These are phyloP conservation scores for Trypanosoma mega DNA, from an alignment of 208 protist species.

Conservation along the genomic window DNA sequence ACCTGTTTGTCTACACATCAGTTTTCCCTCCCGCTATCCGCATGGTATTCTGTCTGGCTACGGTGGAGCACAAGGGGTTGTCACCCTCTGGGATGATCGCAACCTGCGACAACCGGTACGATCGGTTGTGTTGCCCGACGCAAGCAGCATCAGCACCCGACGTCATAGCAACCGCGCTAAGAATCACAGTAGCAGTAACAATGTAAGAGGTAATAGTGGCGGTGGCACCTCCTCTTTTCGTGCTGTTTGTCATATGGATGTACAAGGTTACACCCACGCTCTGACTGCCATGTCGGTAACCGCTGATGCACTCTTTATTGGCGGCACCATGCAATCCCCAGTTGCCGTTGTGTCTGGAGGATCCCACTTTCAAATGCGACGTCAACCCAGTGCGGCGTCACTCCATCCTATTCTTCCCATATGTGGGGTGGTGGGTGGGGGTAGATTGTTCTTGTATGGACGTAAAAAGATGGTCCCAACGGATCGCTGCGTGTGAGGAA, in stretches of 20 bases:
- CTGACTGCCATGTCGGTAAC: constrained; percentile 57
- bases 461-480: constrained; percentile 2
- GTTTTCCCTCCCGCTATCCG: constrained; percentile 67
- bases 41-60: constrained; percentile 61
- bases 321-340: not conserved
- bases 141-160: not conserved
- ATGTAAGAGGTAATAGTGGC: no score
- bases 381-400: constrained; percentile 18
- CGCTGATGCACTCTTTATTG: constrained; percentile 32
- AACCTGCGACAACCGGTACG: constrained; percentile 27
- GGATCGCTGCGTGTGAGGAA: not conserved
- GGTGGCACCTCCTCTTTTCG: constrained; percentile 7
- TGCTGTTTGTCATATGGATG: constrained; percentile 37
- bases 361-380: constrained; percentile 12
- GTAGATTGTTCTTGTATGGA: constrained; percentile 19
- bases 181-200: no score
- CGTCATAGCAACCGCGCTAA: no score
- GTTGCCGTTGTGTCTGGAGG: no score
- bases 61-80: constrained; percentile 44
- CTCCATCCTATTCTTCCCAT: constrained; percentile 29
- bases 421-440: constrained; percentile 23
- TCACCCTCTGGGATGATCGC: constrained; percentile 46
- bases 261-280: constrained; percentile 43
- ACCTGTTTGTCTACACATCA: constrained; percentile 26
- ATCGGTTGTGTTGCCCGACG: constrained; percentile 10